These are phyloP conservation scores for Trametes sp. DNA, from an alignment of 1,284 basidiomycete species.

Conservation along the genomic window DNA sequence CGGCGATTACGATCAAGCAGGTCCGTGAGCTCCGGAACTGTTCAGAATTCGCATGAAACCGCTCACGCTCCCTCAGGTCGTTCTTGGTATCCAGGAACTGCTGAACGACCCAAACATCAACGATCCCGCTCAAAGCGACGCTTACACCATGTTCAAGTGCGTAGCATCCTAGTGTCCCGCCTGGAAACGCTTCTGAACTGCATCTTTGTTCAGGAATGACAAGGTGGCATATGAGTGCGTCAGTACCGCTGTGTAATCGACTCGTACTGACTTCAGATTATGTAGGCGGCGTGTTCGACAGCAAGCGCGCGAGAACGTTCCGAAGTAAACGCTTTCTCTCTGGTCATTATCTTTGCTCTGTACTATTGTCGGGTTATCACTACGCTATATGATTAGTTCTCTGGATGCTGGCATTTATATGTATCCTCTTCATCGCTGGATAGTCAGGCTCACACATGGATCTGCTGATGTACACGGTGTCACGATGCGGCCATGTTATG, in stretches of 20 bases:
- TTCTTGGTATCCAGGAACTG: conserved; percentile 95
- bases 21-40: conserved; percentile 49
- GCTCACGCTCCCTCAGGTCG: conserved; percentile 65
- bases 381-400: conserved; percentile 28
- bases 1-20: conserved; percentile 99
- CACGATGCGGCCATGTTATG: conserved; percentile 13
- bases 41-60: background rate
- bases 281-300: conserved; percentile 75
- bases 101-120: conserved; percentile 94
- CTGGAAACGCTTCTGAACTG: background rate
- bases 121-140: conserved; percentile 96
- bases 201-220: conserved; percentile 84
- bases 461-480: conserved; percentile 6
- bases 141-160: conserved; percentile 97
- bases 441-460: background rate
- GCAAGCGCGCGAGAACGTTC: conserved; percentile 87
- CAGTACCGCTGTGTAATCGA: background rate
- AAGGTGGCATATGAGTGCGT: conserved; percentile 88
- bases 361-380: conserved; percentile 33
- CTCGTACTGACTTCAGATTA: conserved; percentile 15
- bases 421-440: background rate
- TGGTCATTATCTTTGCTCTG: conserved; percentile 22
- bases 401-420: background rate
- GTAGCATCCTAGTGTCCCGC: conserved; percentile 40
- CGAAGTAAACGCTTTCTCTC: conserved; percentile 61